Conservation (phyloP, 495 filamentous ascomycete species). For the Staphylotrichum longicolle region DNA sequence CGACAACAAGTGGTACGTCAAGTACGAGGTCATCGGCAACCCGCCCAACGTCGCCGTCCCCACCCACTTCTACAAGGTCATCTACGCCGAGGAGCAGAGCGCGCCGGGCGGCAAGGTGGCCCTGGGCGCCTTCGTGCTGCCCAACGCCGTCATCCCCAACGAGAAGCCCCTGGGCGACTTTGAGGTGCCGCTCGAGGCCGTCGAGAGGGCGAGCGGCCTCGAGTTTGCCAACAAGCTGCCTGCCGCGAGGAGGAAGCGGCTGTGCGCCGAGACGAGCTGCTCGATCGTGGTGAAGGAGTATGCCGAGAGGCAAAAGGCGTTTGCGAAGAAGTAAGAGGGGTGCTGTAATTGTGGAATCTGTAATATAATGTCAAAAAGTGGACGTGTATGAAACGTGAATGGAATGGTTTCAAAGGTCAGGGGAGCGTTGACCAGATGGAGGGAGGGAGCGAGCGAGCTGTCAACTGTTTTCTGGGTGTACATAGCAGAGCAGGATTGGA, state of each 20-base stretch:
- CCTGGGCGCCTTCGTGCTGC: conserved; percentile 90
- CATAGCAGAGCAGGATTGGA: background rate
- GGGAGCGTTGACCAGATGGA: too few relatives aligned
- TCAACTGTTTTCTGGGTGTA: background rate
- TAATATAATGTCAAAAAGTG: background rate
- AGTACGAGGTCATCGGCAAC: conserved; percentile 93
- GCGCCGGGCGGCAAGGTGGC: conserved; percentile 62
- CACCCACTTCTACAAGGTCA: conserved; percentile 98
- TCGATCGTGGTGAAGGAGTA: conserved; percentile 77
- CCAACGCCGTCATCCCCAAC: conserved; percentile 88
- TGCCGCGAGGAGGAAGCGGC: conserved; percentile 63
- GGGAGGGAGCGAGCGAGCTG: too few relatives aligned
- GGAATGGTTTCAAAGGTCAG: too few relatives aligned
- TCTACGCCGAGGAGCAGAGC: conserved; percentile 79
- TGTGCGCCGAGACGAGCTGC: conserved; percentile 85
- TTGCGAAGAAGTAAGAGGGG: conserved; percentile 36
- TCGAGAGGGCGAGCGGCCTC: conserved; percentile 87
- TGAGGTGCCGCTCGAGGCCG: conserved; percentile 86
- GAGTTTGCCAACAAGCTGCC: conserved; percentile 85
- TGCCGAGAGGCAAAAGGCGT: conserved; percentile 60
- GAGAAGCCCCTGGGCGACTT: conserved; percentile 81
- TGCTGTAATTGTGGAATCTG: background rate
- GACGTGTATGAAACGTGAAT: too few relatives aligned
- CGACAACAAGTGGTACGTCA: conserved; percentile 92
- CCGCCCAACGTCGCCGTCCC: conserved; percentile 95